Base-by-base conservation (phyloP, 176 grass and related monocot species). In the Avena insularis region DNA sequence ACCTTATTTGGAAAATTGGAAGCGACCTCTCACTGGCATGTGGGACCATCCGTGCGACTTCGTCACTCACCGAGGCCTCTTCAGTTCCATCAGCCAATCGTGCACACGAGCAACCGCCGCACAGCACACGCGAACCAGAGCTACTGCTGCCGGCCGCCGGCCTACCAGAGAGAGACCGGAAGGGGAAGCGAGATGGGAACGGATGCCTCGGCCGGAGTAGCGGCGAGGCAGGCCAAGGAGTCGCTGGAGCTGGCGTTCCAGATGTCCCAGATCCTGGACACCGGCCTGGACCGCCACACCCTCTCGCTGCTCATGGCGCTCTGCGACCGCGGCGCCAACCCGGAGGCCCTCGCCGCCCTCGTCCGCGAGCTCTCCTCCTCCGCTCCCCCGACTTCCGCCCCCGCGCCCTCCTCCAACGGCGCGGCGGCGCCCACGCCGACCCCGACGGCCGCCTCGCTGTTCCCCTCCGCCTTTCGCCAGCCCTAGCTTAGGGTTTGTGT, bases 301-400 rank as follows among this genome's bases (percentile, higher is more conserved):
- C 83, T 97, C 70, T 94, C 94, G 55, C 94, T 97, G 38, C 85
- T 94, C 79, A 91, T 97, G 79, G 92, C 94, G 56, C 94, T 97
- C 80, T 97, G 90, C 77, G 92, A 97, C 85, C 90, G 92, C 5
- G 90, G 90, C 64, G 90, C 92, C 17, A 97, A 97, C 82, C 92
- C 94, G 54, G 90, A 97, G 85, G 92, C 94, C 46, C 92, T 97
- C 50, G 88, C 94, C 64, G 90, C 94, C 31, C 88, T 97, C 45
- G 92, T 97, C 16, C 90, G 88, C 55, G 94, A 97, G 85, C 87
- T 94, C 36, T 97, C 92, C 83, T 79, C 79, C 23, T n/a, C 85
- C 15, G 61, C 87, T 54, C 63, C 89, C 21, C 77, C 87, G 8
- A 4, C 71, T 0, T 1, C 87, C 10, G 3, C 80, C 6, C 0